Evolutionary conservation across 805 yeast species (phyloP).

Genomic region (Phaffomyces antillensis): DNA sequence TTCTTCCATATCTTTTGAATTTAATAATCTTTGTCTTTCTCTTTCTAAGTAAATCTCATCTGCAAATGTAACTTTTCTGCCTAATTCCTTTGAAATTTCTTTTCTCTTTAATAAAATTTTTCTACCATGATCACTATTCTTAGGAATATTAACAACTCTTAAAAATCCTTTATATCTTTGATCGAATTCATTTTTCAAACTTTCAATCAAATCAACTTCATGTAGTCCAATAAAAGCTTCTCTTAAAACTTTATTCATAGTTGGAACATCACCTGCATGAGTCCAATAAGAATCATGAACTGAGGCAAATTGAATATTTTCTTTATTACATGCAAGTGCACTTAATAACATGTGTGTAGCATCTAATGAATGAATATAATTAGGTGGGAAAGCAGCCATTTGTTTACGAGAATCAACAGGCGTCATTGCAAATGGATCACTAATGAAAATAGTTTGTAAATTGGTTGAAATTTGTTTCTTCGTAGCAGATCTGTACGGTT

Average conservation of each 20-base stretch:
- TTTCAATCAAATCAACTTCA: slow-evolving; percentile 60
- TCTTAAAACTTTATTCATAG: slow-evolving; percentile 64
- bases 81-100: slow-evolving; percentile 39
- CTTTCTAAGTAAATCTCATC: slow-evolving; percentile 74
- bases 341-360: slow-evolving; percentile 95
- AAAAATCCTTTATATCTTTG: slow-evolving; percentile 69
- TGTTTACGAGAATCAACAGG: slow-evolving; percentile 88
- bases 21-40: slow-evolving; percentile 47
- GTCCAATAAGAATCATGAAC: slow-evolving; percentile 99
- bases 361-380: slow-evolving; percentile 89
- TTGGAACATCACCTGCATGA: slow-evolving; percentile 77
- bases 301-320: slow-evolving; percentile 72
- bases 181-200: slow-evolving; percentile 72
- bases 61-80: slow-evolving; percentile 47
- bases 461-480: slow-evolving; percentile 69
- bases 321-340: slow-evolving; percentile 66
- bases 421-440: slow-evolving; percentile 79
- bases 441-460: slow-evolving; percentile 77
- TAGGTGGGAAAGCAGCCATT: slow-evolving; percentile 91
- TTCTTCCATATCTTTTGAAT: slow-evolving; percentile 43
- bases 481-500: slow-evolving; percentile 77
- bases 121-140: slow-evolving; percentile 42
- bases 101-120: slow-evolving; percentile 44
- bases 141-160: slow-evolving; percentile 50
- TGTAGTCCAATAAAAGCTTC: slow-evolving; percentile 77